phyloP scores from a whole-genome alignment of 495 filamentous ascomycete species.

The Aspergillus leporis region DNA sequence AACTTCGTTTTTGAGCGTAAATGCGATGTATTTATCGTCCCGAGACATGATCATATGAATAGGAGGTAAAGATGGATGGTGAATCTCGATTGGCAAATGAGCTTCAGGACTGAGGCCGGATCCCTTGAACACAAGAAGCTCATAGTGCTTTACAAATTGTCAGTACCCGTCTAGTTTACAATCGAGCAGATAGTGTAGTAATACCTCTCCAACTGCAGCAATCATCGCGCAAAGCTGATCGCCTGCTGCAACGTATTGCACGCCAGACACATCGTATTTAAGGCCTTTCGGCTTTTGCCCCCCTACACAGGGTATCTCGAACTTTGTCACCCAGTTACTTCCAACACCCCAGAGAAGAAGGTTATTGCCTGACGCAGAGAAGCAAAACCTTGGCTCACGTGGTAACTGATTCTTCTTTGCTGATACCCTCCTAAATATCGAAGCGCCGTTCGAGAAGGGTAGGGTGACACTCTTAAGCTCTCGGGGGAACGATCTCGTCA shows the following conservation, averaged over 20 bases:
- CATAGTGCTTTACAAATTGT: slow-evolving; percentile 21
- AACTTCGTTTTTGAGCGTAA: slow-evolving; percentile 25
- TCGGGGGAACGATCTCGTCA: slow-evolving; percentile 19
- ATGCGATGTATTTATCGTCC: slow-evolving; percentile 27
- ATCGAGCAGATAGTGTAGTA: neutral
- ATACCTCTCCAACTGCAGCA: slow-evolving; percentile 25
- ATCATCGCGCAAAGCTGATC: slow-evolving; percentile 24
- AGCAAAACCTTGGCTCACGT: slow-evolving; percentile 23
- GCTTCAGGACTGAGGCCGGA: slow-evolving; percentile 16
- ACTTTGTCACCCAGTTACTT: slow-evolving; percentile 24
- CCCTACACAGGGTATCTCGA: slow-evolving; percentile 15
- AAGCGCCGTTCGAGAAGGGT: slow-evolving; percentile 17
- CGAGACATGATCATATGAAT: slow-evolving; percentile 30
- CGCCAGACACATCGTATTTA: slow-evolving; percentile 26
- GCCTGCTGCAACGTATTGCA: slow-evolving; percentile 26
- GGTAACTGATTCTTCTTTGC: slow-evolving; percentile 18
- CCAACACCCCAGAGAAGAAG: slow-evolving; percentile 27
- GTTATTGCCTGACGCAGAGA: slow-evolving; percentile 22
- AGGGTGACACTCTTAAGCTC: slow-evolving; percentile 24
- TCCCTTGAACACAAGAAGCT: slow-evolving; percentile 24
- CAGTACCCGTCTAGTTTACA: neutral
- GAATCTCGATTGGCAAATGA: slow-evolving; percentile 21
- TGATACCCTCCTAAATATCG: slow-evolving; percentile 19
- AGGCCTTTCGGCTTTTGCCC: slow-evolving; percentile 19
- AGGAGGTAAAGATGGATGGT: slow-evolving; percentile 12